Evolutionary conservation across 2,329 filamentous ascomycete species (phyloP).

Genomic region (Fusarium irregulare): DNA sequence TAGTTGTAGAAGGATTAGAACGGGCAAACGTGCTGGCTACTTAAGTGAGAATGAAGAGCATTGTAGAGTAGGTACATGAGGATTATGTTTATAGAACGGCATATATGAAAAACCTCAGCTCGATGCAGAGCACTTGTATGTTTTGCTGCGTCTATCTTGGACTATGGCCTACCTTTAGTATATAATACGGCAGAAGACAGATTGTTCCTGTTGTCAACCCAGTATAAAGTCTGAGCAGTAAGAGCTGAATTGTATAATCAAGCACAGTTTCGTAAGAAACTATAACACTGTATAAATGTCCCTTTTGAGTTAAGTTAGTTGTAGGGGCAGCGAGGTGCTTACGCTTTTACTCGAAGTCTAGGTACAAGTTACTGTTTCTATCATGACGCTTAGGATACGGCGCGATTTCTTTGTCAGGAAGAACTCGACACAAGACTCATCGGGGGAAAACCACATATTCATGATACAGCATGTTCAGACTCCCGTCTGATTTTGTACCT

Average conservation of each 20-base stretch:
- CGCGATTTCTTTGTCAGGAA: neutral
- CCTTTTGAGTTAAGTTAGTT: neutral
- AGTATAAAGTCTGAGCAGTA: neutral
- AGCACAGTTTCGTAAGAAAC: neutral
- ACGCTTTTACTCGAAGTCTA: conserved; percentile 3
- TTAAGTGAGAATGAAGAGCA: neutral
- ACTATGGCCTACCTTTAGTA: neutral
- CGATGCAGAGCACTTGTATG: neutral
- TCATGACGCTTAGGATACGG: neutral
- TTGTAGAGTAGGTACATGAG: neutral
- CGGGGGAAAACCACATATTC: neutral
- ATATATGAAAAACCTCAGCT: neutral
- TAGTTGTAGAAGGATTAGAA: neutral
- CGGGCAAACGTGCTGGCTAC: neutral
- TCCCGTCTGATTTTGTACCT: neutral
- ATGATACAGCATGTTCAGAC: neutral
- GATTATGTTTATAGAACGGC: neutral
- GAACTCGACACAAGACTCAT: neutral
- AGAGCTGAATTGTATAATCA: neutral
- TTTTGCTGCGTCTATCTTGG: neutral
- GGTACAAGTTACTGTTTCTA: neutral
- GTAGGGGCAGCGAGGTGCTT: conserved; percentile 11
- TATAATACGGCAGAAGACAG: neutral
- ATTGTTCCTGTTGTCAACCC: neutral
- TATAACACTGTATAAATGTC: conserved; percentile 8